Evolutionary conservation across 345 rosid species (phyloP).

Genomic region (Syzygium grande): DNA sequence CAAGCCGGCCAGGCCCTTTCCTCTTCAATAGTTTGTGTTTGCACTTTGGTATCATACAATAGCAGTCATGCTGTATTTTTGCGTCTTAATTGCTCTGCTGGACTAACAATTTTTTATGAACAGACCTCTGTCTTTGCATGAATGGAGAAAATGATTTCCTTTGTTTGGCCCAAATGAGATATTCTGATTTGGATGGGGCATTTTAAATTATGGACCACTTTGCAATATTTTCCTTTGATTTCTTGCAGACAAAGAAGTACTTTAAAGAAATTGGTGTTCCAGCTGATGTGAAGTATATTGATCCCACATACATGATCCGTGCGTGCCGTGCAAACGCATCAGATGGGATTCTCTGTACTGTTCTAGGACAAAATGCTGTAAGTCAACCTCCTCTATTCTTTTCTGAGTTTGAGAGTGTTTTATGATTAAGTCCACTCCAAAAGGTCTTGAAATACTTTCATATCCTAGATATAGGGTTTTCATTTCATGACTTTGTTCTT

Average conservation of each 20-base stretch:
- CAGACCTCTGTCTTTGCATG: neutral
- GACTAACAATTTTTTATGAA: neutral
- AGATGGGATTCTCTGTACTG: slow-evolving; percentile 91
- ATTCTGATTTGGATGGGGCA: neutral
- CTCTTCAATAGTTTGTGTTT: neutral
- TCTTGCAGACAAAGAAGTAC: slow-evolving; percentile 57
- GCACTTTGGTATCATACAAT: neutral
- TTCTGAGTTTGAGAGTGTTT: neutral
- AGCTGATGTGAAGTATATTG: slow-evolving; percentile 85
- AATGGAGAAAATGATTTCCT: neutral
- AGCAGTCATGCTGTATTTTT: neutral
- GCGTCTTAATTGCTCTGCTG: neutral
- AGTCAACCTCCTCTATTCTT: slow-evolving; percentile 15
- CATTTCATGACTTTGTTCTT: neutral
- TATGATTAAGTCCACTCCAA: neutral
- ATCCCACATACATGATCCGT: slow-evolving; percentile 97
- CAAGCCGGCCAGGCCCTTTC: neutral
- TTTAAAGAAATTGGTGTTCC: slow-evolving; percentile 64
- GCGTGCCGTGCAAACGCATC: slow-evolving; percentile 96
- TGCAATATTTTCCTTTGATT: neutral
- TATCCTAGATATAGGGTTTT: neutral
- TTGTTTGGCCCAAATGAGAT: neutral
- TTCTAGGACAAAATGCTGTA: slow-evolving; percentile 97
- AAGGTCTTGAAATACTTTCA: neutral
- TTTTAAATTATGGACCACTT: neutral